Base-by-base conservation (phyloP, 1,284 basidiomycete species). In the Fomitiporia mediterranea region DNA sequence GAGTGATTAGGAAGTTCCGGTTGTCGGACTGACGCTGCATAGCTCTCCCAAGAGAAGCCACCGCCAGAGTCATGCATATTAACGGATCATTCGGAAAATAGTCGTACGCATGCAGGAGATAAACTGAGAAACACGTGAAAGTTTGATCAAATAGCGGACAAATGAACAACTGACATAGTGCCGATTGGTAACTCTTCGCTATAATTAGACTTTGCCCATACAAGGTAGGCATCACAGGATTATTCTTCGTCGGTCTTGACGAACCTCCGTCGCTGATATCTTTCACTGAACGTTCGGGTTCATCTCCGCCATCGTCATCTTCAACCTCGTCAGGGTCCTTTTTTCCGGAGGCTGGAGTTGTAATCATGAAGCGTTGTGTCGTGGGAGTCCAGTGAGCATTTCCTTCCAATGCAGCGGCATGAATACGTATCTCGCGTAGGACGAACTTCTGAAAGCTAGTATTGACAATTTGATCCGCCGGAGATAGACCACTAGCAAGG, bases 1-100 rank as follows among this genome's bases (percentile, higher is more conserved):
- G 89, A 23, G 83, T 76, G 46, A 94, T 78, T 51, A 92, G 80
- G 67, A 96, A 92, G 65, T 98, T 89, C 46, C 94, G 74, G 68
- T 99, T 98, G 71, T 98, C 96, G 4, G 89, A 86, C 68, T 98
- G 94, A 8, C 96, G 81, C 63, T 96, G 92, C 83, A 93, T 92
- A 0, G 93, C 87, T 35, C 96, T 81, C 7, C 92, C 91, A 34
- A 96, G 74, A 43, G 90, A 97, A 0, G 91, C 86, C 37, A 94
- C 83, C 0, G 87, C 89, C 4, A 96, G 77, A 34, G 80, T 83
- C 13, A 99, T 74, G 66, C 89, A 94, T 17, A 97, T 77, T 67
- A 97, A 76, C 0, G 94, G 89, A 67, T 98, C 92, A 27, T 89
- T 77, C 0, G 83, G 87, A 60, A 85, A 86, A 59, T 90, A 79